Base-by-base conservation (phyloP, 805 yeast species). In the Candida oleophila region DNA sequence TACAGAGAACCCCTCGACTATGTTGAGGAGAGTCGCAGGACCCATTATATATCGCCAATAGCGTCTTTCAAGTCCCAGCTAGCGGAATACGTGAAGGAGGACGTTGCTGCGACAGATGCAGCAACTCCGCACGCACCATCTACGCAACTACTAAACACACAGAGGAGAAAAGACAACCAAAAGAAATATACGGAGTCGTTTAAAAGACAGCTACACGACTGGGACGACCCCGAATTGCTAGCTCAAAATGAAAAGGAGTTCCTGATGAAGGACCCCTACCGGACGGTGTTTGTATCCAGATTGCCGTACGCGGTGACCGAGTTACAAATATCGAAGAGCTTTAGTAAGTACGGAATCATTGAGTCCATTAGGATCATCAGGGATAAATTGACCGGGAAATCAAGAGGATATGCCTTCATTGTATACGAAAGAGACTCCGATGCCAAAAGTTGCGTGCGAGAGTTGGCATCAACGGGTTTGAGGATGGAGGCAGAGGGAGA, bases 391-490 rank as follows among this genome's bases (percentile, higher is more conserved):
- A 35, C 36, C 22, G 80, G 78, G 4, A 77, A 78, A 49, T 78
- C 91, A 3, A 72, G 81, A 49, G 97, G 98, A 0, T 92, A 92
- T 62, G 97, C 86, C 1, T 92, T 92, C 59, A 69, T 90, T 2
- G 83, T 84, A 2, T 92, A 80, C 62, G 82, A 78, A 44, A 69
- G 74, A 22, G 86, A 82, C 16, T 49, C 65, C 1, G 87, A 82
- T 48, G 85, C 89, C 19, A 75, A 77, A 42, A 64, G 62, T 11
- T 94, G 96, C 1, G 74, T 78, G 20, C 74, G 78, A 35, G 83
- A 77, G 21, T 76, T 82, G 35, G 80, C 87, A 33, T 50, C 71
- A 5, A 62, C 68, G 1, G 77, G 77, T 0, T 47, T 72, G 14
- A 63, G 57, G 22, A 49, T 69, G n/a, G 56, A 62, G 1, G 51